phyloP scores from a whole-genome alignment of 2,329 filamentous ascomycete genomes.

The Colletotrichum sp. region DNA sequence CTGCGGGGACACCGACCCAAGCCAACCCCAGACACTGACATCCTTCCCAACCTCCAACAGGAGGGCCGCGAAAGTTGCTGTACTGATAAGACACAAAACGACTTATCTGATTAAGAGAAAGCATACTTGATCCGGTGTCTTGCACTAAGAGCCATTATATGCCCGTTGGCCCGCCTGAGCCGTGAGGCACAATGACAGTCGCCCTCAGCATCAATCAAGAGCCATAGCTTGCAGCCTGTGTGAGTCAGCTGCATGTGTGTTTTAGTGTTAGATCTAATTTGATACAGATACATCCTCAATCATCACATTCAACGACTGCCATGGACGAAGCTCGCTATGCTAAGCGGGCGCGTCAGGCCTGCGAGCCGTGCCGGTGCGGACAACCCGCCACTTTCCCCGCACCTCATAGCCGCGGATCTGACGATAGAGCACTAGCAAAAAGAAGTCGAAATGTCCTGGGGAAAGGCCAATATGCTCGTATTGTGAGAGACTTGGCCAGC shows the following conservation, averaged over 20 bases:
- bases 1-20: background rate
- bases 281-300: background rate
- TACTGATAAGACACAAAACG: background rate
- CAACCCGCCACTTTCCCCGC: background rate
- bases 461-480: background rate
- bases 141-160: background rate
- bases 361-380: constrained; percentile 1
- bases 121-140: background rate
- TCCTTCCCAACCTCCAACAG: background rate
- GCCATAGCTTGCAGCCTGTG: too few relatives aligned
- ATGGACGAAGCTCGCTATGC: constrained; percentile 15
- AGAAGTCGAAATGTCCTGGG: background rate
- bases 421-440: background rate
- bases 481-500: background rate
- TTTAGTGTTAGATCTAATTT: background rate
- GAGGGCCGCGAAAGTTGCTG: background rate
- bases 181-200: background rate
- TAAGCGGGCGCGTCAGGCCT: constrained; percentile 9
- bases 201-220: too few relatives aligned
- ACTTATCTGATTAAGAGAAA: background rate
- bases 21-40: background rate
- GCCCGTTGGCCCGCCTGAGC: background rate
- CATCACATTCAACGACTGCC: background rate
- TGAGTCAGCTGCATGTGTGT: too few relatives aligned
- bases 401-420: background rate